phyloP scores from a whole-genome alignment of 2,329 filamentous ascomycete species.

The Biscogniauxia mediterranea region DNA sequence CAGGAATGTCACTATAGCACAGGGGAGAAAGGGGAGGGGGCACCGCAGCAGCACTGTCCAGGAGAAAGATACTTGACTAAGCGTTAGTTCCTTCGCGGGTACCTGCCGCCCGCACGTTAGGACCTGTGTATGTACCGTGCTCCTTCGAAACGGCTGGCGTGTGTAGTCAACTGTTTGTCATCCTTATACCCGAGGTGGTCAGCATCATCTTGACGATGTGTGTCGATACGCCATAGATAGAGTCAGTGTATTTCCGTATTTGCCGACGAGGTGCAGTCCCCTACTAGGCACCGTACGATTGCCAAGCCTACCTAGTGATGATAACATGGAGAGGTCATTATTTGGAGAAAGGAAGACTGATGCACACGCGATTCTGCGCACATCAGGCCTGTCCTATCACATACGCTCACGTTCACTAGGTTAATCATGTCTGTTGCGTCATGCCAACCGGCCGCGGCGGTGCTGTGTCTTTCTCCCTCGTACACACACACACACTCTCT shows the following conservation, averaged over 20 bases:
- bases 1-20: neutral
- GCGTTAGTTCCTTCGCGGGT: slow-evolving; percentile 20
- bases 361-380: slow-evolving; percentile 13
- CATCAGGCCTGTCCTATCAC: slow-evolving; percentile 7
- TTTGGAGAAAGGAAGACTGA: neutral
- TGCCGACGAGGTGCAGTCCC: slow-evolving; percentile 10
- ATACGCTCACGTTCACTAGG: neutral
- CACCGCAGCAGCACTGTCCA: neutral
- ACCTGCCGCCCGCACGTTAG: slow-evolving; percentile 22
- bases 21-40: too few species aligned
- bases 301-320: neutral
- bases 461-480: slow-evolving; percentile 12
- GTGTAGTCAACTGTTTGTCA: neutral
- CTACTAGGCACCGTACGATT: neutral
- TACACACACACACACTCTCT: neutral
- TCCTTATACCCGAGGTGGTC: slow-evolving; percentile 12
- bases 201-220: neutral
- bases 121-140: slow-evolving; percentile 12
- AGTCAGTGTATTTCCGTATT: slow-evolving; percentile 14
- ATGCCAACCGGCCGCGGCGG: slow-evolving; percentile 13
- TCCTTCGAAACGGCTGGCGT: slow-evolving; percentile 5
- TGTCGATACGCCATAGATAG: neutral
- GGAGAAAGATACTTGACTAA: slow-evolving; percentile 1
- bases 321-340: neutral
- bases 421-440: slow-evolving; percentile 16